Percentiles rank a stretch among this genome's conserved stretches.
These are phyloP conservation scores for Kandelia obovata DNA, from an alignment of 345 rosid genomes.

Conservation along the genomic window DNA sequence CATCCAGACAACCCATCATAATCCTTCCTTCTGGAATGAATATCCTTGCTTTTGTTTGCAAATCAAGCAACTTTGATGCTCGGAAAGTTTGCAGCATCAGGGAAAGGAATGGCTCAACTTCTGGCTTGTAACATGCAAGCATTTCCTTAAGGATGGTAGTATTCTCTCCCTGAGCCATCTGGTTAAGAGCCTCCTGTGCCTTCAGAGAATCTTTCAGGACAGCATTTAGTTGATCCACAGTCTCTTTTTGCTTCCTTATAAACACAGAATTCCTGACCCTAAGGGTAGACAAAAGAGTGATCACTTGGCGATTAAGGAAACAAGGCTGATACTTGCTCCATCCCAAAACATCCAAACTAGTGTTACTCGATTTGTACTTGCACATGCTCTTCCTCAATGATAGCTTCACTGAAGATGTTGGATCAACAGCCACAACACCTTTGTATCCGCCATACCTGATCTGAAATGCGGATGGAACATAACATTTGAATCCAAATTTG, in stretches of 20 bases:
- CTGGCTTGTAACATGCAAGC: constrained; percentile 60
- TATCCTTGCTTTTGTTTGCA: constrained; percentile 63
- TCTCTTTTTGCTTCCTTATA: constrained; percentile 34
- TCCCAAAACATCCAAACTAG: constrained; percentile 44
- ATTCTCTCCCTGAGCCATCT: constrained; percentile 71
- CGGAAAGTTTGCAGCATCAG: constrained; percentile 88
- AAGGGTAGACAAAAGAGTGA: constrained; percentile 58
- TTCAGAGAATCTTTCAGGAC: constrained; percentile 51
- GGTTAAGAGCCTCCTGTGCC: constrained; percentile 67
- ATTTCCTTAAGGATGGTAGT: constrained; percentile 56
- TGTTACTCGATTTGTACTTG: constrained; percentile 29
- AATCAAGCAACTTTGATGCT: constrained; percentile 60
- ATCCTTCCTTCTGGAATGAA: constrained; percentile 54
- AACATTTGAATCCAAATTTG: constrained; percentile 29
- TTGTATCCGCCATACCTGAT: constrained; percentile 49
- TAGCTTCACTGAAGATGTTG: constrained; percentile 37
- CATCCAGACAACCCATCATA: constrained; percentile 94
- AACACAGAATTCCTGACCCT: constrained; percentile 28
- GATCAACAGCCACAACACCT: constrained; percentile 76
- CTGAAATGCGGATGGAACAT: constrained; percentile 41
- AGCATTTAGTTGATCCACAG: constrained; percentile 54
- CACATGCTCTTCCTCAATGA: constrained; percentile 41
- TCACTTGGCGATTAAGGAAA: constrained; percentile 54
- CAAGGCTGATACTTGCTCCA: constrained; percentile 55
- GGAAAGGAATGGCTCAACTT: constrained; percentile 72